phyloP scores from a whole-genome alignment of 306 rosid species.

The Trifolium subterraneum region DNA sequence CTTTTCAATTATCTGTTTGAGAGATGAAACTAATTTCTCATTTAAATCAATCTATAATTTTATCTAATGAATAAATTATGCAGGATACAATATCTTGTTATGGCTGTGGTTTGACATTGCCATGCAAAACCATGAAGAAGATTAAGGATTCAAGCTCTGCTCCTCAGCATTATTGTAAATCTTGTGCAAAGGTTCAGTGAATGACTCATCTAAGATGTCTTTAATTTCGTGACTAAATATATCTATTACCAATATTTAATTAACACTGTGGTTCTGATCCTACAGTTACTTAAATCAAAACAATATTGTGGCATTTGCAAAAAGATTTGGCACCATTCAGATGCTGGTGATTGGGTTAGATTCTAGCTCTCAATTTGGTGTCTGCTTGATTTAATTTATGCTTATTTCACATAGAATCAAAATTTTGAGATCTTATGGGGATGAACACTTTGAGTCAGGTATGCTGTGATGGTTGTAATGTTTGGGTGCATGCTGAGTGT shows the following conservation, averaged over 20 bases:
- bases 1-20: not conserved
- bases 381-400: constrained; percentile 21
- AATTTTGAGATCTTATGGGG: constrained; percentile 42
- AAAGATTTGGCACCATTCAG: constrained; percentile 94
- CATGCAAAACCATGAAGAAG: constrained; percentile 60
- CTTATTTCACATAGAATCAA: constrained; percentile 28
- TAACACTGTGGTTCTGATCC: constrained; percentile 38
- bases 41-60: constrained; percentile 26
- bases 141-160: constrained; percentile 54
- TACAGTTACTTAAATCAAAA: constrained; percentile 78
- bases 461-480: constrained; percentile 91
- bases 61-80: constrained; percentile 41
- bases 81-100: constrained; percentile 72
- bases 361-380: constrained; percentile 34
- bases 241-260: constrained; percentile 31
- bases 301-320: constrained; percentile 95
- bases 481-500: constrained; percentile 98
- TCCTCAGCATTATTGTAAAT: constrained; percentile 66
- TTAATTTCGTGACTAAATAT: constrained; percentile 20
- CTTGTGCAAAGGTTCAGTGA: constrained; percentile 71
- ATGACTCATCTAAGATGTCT: constrained; percentile 25
- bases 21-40: not conserved
- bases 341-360: constrained; percentile 91
- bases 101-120: constrained; percentile 72
- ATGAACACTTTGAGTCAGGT: constrained; percentile 59